phyloP scores from a whole-genome alignment of 345 rosid species.

The Melaleuca alternifolia region DNA sequence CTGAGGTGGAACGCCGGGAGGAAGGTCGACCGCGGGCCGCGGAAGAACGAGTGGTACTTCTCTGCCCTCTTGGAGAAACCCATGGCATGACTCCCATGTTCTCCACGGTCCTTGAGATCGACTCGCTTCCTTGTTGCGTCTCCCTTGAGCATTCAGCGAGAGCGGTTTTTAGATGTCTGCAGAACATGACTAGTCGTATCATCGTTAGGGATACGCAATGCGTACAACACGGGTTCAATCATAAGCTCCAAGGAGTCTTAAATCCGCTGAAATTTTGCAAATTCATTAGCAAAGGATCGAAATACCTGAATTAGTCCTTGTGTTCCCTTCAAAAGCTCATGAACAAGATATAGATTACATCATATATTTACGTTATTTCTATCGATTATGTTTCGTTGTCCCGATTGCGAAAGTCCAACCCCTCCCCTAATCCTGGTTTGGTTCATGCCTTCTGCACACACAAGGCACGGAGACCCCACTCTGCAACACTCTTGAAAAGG shows the following conservation, averaged over 20 bases:
- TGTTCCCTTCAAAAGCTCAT: background rate
- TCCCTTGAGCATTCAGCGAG: background rate
- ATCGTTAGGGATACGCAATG: background rate
- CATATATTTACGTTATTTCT: too few species aligned
- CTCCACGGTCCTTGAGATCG: background rate
- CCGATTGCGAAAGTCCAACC: too few species aligned
- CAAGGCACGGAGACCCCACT: background rate
- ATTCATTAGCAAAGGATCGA: background rate
- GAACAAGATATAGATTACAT: background rate
- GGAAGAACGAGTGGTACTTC: slow-evolving; percentile 30
- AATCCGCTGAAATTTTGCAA: background rate
- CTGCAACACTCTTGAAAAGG: background rate
- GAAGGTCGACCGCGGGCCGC: slow-evolving; percentile 23
- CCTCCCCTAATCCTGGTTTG: too few species aligned
- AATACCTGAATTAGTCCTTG: background rate
- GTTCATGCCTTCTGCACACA: background rate
- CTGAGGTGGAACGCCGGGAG: slow-evolving; percentile 29
- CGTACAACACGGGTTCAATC: background rate
- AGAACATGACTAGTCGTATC: background rate
- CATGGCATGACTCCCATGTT: slow-evolving; percentile 4
- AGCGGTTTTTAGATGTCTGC: background rate
- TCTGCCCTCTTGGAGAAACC: slow-evolving; percentile 44
- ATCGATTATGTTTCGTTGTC: too few species aligned
- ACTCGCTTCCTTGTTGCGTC: background rate
- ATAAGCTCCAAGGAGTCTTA: background rate